Percentiles rank a stretch among this genome's conserved stretches.
Evolutionary conservation across 306 rosid species (phyloP).

Genomic region (Psophocarpus tetragonolobus): DNA sequence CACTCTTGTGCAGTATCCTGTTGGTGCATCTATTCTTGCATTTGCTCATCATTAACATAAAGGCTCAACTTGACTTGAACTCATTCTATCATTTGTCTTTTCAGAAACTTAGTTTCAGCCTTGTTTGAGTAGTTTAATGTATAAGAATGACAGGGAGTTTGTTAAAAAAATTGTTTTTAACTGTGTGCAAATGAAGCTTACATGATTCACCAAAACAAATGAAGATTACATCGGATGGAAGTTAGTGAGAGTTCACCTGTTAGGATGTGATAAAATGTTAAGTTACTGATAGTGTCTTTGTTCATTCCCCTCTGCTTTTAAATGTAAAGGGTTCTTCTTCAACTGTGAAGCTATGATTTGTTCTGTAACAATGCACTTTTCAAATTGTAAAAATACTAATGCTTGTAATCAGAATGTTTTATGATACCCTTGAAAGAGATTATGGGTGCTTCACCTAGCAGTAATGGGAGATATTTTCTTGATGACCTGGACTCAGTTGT

Average conservation of each 20-base stretch:
- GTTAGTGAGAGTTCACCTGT: not conserved
- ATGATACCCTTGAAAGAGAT: not conserved
- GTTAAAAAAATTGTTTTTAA: not conserved
- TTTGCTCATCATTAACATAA: not conserved
- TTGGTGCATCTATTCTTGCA: not conserved
- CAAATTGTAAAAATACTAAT: not conserved
- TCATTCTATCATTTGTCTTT: slow-evolving; percentile 2
- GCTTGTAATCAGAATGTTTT: not conserved
- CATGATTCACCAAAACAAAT: no score
- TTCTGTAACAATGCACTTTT: not conserved
- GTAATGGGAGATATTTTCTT: not conserved
- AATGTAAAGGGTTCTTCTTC: not conserved
- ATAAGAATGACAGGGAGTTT: not conserved
- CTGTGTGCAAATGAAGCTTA: not conserved
- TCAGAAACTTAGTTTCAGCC: not conserved
- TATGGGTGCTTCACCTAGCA: not conserved
- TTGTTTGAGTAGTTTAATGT: not conserved
- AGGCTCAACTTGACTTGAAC: not conserved
- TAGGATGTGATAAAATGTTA: not conserved
- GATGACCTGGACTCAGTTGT: not conserved
- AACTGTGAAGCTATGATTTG: not conserved
- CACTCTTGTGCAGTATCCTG: not conserved
- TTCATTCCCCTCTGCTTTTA: not conserved
- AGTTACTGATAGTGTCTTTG: not conserved
- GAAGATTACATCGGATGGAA: not conserved